Percentiles rank a stretch among this genome's conserved stretches.
Conservation (phyloP, 345 rosid genomes). For the Eucalyptus melliodora region DNA sequence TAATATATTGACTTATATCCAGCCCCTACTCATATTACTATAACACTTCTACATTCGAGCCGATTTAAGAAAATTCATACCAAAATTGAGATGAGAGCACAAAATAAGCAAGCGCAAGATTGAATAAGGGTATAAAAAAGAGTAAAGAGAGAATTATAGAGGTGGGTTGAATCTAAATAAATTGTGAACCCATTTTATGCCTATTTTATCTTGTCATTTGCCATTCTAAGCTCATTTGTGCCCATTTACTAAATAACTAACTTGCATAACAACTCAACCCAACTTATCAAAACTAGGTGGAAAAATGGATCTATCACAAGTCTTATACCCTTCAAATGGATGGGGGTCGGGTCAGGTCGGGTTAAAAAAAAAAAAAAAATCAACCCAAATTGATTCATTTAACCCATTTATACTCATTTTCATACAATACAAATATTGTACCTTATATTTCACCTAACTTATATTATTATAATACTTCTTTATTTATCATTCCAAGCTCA, state of each 20-base stretch:
- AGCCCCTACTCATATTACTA: too few relatives aligned
- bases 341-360: accelerated
- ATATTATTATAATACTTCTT: accelerated
- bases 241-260: too few relatives aligned
- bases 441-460: accelerated
- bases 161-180: background rate
- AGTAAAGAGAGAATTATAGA: too few relatives aligned
- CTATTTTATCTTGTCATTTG: background rate
- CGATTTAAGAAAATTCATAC: background rate
- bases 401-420: background rate
- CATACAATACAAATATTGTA: too few relatives aligned
- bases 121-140: background rate
- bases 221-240: background rate
- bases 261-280: background rate
- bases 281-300: too few relatives aligned
- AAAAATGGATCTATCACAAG: too few relatives aligned
- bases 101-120: accelerated
- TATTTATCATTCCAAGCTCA: background rate
- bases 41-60: too few relatives aligned
- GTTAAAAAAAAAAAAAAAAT: too few relatives aligned
- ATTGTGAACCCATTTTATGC: background rate
- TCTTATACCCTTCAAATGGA: too few relatives aligned
- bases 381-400: too few relatives aligned
- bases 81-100: background rate
- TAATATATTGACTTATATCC: too few relatives aligned